Base-by-base conservation (phyloP, 2,329 filamentous ascomycete species). In the Monosporascus ibericus region DNA sequence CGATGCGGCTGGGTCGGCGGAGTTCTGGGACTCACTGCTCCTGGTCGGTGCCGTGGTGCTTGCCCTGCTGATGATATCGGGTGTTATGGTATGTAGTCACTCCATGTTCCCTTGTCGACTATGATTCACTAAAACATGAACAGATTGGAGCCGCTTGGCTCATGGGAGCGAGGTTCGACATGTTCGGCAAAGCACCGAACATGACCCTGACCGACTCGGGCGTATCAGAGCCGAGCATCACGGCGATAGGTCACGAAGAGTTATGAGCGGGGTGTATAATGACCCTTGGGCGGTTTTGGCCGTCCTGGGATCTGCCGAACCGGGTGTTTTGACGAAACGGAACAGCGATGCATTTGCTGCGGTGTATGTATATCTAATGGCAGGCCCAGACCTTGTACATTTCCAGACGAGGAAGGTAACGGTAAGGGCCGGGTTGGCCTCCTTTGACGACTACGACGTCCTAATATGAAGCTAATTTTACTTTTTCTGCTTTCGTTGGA, bases 91-190 rank as follows among this genome's bases (percentile, higher is more conserved):
- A 79, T 63, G 84, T 75, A 15, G 44, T 50, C 39, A 17, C 48
- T n/a, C 22, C 17, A 52, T 9, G 39, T 39, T 18, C 39, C 17
- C 6, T 44, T 30, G 24, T 22, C 46, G 51, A 51, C 27, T 50
- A 15, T 38, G 17, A 42, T 27, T 17, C 44, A 50, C 57, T 64
- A 30, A 66, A 66, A 52, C 8, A 37, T 24, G 3, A 50, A 49
- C 61, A 96, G 92, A 73, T 96, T 59, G 84, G 84, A 50, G 72
- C 81, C 39, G 92, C 92, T 9, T 96, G 84, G 81, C 72, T 87
- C 48, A 78, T 92, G 58, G 92, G 92, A 52, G 91, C 91, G 30
- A 81, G 87, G 52, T 94, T 96, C 70, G 90, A 95, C 68, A 74
- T 87, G 55, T 81, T 85, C 8, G 77, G 80, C 60, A 63, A 75